A percentile compares a stretch with the other conserved stretches of the same genome.
Conservation (phyloP, 805 yeast species). For the Nakazawaea ernobii region DNA sequence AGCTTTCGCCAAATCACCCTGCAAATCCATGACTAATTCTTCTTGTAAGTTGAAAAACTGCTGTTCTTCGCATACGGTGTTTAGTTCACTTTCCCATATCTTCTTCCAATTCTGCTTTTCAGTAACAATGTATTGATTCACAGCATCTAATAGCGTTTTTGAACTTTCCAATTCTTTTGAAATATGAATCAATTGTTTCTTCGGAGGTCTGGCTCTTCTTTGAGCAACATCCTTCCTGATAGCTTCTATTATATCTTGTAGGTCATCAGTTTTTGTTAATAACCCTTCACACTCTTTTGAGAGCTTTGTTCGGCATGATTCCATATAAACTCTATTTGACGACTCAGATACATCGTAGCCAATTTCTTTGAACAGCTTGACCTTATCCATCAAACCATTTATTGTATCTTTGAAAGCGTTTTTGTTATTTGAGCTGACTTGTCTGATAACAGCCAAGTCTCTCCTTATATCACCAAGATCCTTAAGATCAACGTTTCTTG, state of each 20-base stretch:
- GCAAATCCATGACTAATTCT: constrained; percentile 71
- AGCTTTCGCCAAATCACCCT: constrained; percentile 76
- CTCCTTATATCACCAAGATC: constrained; percentile 42
- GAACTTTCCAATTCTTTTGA: constrained; percentile 61
- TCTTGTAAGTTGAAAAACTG: constrained; percentile 88
- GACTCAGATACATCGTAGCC: constrained; percentile 31
- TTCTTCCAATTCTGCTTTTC: constrained; percentile 86
- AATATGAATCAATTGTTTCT: constrained; percentile 63
- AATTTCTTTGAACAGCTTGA: constrained; percentile 45
- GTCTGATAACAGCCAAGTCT: constrained; percentile 56
- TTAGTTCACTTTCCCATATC: constrained; percentile 89
- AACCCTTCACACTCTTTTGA: constrained; percentile 73
- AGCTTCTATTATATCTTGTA: constrained; percentile 88
- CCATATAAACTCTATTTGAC: constrained; percentile 57
- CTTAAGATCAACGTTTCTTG: constrained; percentile 13
- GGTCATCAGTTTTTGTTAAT: constrained; percentile 78
- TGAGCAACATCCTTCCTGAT: constrained; percentile 87
- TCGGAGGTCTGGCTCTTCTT: constrained; percentile 79
- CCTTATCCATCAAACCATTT: constrained; percentile 34
- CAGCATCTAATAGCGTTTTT: constrained; percentile 38
- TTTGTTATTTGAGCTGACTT: constrained; percentile 43
- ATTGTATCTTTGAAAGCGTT: constrained; percentile 37
- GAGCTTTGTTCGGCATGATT: constrained; percentile 62
- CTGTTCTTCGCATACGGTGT: constrained; percentile 89
- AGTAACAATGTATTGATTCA: constrained; percentile 54